Conservation (phyloP, 441 rosid genomes). For the Corymbia calophylla region DNA sequence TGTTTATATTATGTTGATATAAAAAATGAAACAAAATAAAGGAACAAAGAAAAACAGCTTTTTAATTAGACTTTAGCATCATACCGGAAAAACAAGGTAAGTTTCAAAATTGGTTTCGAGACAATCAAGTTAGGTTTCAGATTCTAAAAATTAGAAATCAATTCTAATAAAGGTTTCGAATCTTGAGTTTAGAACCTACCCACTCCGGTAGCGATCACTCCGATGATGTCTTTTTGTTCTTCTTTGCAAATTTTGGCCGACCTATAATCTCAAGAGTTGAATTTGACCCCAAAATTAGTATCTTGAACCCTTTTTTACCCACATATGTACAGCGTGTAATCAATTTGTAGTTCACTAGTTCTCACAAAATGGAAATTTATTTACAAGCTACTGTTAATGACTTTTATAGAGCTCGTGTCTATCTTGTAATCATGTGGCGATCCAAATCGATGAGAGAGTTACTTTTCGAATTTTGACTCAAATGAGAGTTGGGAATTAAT, state of each 20-base stretch:
- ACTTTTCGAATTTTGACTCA: neutral
- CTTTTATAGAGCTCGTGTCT: neutral
- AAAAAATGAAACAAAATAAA: too few species aligned
- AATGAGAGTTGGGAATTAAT: neutral
- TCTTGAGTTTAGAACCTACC: too few species aligned
- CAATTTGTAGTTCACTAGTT: neutral
- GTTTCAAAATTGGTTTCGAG: too few species aligned
- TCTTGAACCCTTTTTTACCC: neutral
- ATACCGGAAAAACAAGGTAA: fast-evolving
- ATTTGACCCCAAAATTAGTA: neutral
- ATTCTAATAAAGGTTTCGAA: too few species aligned
- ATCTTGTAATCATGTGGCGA: neutral
- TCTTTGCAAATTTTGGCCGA: neutral
- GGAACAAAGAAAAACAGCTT: too few species aligned
- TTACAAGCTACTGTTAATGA: neutral
- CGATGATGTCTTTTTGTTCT: too few species aligned
- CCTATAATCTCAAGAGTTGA: neutral
- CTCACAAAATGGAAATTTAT: too few species aligned
- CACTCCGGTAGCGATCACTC: too few species aligned
- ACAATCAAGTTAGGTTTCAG: neutral
- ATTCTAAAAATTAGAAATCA: too few species aligned
- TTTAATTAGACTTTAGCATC: fast-evolving
- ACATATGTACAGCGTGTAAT: neutral
- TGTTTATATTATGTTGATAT: too few species aligned
- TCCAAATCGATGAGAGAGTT: neutral